Percentiles rank a stretch among this genome's conserved stretches.
phyloP scores from a whole-genome alignment of 345 rosid species.

The Salix exigua region DNA sequence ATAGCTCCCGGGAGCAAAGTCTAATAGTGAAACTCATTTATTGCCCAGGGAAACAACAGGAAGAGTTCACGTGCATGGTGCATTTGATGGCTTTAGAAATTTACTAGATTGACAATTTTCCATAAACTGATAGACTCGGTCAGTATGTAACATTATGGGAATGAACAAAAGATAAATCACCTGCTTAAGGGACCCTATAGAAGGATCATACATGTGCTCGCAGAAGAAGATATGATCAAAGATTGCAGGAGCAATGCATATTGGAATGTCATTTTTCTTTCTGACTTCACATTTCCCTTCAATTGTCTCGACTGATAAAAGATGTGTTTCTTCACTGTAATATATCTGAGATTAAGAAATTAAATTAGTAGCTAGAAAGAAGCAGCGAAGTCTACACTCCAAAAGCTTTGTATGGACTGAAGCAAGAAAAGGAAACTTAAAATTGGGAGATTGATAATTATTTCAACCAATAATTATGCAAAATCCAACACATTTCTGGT shows the following conservation, averaged over 20 bases:
- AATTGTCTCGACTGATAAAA: conserved; percentile 36
- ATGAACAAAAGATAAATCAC: conserved; percentile 23
- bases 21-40: not conserved
- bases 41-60: not conserved
- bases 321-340: conserved; percentile 52
- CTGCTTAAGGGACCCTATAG: conserved; percentile 67
- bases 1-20: not conserved
- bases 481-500: not conserved
- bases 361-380: not conserved
- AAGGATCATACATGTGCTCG: conserved; percentile 66
- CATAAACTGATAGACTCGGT: not conserved
- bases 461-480: not conserved
- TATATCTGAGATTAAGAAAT: conserved; percentile 49
- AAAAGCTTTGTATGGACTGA: too few relatives aligned
- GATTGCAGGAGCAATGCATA: conserved; percentile 36
- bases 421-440: not conserved
- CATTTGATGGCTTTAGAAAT: not conserved
- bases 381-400: not conserved
- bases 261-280: conserved; percentile 61
- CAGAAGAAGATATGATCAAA: conserved; percentile 80
- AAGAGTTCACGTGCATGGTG: not conserved
- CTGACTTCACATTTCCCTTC: conserved; percentile 87
- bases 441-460: not conserved
- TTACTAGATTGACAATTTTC: not conserved
- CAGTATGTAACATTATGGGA: not conserved